phyloP scores from a whole-genome alignment of 345 rosid species.

The Firmiana major region DNA sequence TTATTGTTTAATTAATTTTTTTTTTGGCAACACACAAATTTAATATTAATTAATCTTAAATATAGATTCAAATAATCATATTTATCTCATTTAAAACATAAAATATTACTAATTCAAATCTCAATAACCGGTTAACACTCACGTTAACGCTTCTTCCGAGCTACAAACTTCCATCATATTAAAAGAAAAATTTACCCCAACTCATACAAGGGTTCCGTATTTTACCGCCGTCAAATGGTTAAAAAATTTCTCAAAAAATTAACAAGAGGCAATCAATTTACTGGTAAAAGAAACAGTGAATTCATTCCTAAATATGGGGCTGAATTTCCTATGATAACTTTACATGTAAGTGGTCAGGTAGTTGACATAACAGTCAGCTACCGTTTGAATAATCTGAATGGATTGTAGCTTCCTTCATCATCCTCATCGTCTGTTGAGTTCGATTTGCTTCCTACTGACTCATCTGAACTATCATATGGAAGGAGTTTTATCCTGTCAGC shows the following conservation, averaged over 20 bases:
- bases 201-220: no score
- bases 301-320: conserved; percentile 5
- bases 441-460: conserved; percentile 51
- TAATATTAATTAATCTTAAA: no score
- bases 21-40: no score
- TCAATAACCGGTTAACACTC: no score
- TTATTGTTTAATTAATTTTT: no score
- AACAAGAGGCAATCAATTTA: neutral
- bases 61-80: no score
- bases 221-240: no score
- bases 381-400: conserved; percentile 39
- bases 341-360: neutral
- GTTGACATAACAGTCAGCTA: conserved; percentile 12
- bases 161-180: no score
- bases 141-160: no score
- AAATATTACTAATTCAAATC: no score
- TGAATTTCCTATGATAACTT: neutral
- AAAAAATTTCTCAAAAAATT: neutral
- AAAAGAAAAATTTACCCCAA: no score
- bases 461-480: conserved; percentile 53
- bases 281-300: neutral
- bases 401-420: conserved; percentile 21
- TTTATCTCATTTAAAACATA: no score
- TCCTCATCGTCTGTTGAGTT: conserved; percentile 54
- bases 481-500: conserved; percentile 66